These are phyloP conservation scores for Curvularia lunata DNA, from an alignment of 2,329 filamentous ascomycete species.

Conservation along the genomic window DNA sequence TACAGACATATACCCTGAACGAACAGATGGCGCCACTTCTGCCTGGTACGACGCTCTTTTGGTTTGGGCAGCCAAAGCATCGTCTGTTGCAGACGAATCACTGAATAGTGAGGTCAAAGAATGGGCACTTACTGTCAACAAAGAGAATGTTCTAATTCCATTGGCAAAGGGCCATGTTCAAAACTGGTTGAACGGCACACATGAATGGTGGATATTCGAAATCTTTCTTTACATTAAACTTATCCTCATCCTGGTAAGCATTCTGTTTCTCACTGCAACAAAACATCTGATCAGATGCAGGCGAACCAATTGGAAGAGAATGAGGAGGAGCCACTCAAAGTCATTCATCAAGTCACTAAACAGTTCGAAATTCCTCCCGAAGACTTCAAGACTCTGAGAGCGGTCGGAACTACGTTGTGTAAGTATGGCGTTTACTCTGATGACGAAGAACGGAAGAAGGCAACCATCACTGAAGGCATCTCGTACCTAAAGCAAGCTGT, in stretches of 20 bases:
- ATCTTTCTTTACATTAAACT: neutral
- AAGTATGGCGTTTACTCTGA: neutral
- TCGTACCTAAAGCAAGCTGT: neutral
- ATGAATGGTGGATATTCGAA: neutral
- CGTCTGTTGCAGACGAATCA: neutral
- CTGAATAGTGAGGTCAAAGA: neutral
- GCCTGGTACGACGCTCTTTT: constrained; percentile 5
- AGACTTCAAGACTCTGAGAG: constrained; percentile 2
- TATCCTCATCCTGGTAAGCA: neutral
- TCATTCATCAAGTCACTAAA: neutral
- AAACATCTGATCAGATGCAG: neutral
- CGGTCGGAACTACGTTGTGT: neutral
- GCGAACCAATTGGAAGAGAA: neutral
- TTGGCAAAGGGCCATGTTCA: constrained; percentile 1
- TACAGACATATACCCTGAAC: neutral
- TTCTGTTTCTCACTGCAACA: no score
- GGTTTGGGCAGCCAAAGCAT: neutral
- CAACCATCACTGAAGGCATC: neutral
- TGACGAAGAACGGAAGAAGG: neutral
- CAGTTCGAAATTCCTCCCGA: neutral
- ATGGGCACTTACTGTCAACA: neutral
- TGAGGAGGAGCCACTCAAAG: neutral
- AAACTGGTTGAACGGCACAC: constrained; percentile 1
- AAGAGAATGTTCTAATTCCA: neutral
- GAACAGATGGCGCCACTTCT: neutral